Base-by-base conservation (phyloP, 805 yeast genomes). In the Zygotorulaspora sp. region DNA sequence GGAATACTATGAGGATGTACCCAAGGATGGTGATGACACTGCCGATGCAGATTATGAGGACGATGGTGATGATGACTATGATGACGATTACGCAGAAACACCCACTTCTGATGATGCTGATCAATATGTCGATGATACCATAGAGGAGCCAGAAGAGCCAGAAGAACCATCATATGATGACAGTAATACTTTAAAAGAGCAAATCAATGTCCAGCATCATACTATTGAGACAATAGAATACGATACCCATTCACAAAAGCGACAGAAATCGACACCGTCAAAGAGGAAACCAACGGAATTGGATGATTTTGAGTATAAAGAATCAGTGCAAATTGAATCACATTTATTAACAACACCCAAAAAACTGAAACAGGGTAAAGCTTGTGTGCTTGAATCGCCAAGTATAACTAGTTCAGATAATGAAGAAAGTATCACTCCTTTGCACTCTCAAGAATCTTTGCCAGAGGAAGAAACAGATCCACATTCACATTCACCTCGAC, bases 201-300 rank as follows among this genome's bases (percentile, higher is more conserved):
- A n/a, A n/a, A n/a, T n/a, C n/a, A n/a, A n/a, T n/a, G n/a, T n/a
- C n/a, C n/a, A n/a, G n/a, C n/a, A n/a, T n/a, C n/a, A n/a, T n/a
- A n/a, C n/a, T n/a, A n/a, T n/a, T n/a, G n/a, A n/a, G n/a, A n/a
- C n/a, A n/a, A n/a, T n/a, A n/a, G n/a, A n/a, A n/a, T n/a, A n/a
- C n/a, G n/a, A n/a, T n/a, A n/a, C n/a, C n/a, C n/a, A n/a, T n/a
- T n/a, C n/a, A n/a, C n/a, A 11, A 13, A 37, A 19, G 7, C 16
- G 23, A 8, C 16, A 21, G 9, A 25, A 25, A 11, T 38, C 32
- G 18, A 38, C 51, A 19, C 47, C 57, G 14, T 40, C 49, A 9
- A 57, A 57, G 34, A 46, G 61, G 32, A 55, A 49, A 23, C 49
- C 59, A 0, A 52, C 52, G 5, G 63, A 58, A 22, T 18, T 57